Base-by-base conservation (phyloP, 495 filamentous ascomycete genomes). In the Amphirosellinia nigrospora region DNA sequence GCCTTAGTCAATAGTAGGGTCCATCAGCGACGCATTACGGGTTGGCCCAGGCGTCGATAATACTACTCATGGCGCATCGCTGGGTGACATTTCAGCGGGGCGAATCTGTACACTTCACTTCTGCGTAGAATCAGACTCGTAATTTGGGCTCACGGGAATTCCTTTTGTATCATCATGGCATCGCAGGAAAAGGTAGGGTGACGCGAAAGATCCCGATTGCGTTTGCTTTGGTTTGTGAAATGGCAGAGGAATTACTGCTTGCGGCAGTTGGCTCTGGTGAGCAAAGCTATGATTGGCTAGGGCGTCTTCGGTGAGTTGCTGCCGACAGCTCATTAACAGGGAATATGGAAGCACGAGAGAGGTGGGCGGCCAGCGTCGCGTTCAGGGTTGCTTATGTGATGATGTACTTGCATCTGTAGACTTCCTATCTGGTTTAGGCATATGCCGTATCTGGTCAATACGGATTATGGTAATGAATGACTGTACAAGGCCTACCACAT, bases 181-280 rank as follows among this genome's bases (percentile, higher is more conserved):
- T 52, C 10, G 53, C 30, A n/a, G 16, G 2, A 58, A 58, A 58
- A 36, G 53, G 28, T 9, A 21, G 34, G 28, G n/a, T 58, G 0
- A 36, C 36, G 53, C 13, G 23, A n/a, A 56, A 56, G n/a, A 16
- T 56, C 15, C 26, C 30, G 48, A 26, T 52, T 52, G 43, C 43
- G 16, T 48, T 21, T 21, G 50, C 4, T 26, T 16, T 28, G 48
- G 23, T 10, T 16, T 53, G 48, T 23, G 28, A 8, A 15, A 28
- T 28, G 56, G 34, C 30, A 38, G 16, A 28, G 15, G 38, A 61
- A 77, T 75, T 77, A 39, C 75, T 69, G 71, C 75, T 77, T 77
- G 73, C 69, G 71, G 75, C 59, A 66, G 63, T 41, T 45, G 59
- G n/a, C 5, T 26, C 53, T 45, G 23, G 19, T 19, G 16, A 28